Conservation (phyloP, 139 green algal species). For the Closterium sp. region DNA sequence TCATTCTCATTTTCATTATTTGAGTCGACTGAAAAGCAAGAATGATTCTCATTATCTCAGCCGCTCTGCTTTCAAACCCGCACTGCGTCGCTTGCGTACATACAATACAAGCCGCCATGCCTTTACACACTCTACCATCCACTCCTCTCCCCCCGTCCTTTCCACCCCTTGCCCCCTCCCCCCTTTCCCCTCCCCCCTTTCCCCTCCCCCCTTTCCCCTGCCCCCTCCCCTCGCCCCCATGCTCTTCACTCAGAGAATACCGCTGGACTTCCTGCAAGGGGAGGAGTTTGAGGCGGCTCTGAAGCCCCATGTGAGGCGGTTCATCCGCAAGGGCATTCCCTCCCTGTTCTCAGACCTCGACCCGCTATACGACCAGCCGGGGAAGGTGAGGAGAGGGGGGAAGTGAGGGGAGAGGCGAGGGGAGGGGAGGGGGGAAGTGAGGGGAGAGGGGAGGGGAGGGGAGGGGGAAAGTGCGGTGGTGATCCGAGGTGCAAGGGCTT, state of each 20-base stretch:
- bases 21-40: too few relatives aligned
- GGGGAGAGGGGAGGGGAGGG: too few relatives aligned
- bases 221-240: background rate
- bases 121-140: too few relatives aligned
- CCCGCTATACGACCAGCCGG: conserved; percentile 71
- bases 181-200: too few relatives aligned
- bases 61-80: too few relatives aligned
- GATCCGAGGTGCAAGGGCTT: conserved; percentile 61
- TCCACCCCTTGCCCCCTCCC: too few relatives aligned
- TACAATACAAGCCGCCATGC: too few relatives aligned
- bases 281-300: conserved; percentile 68
- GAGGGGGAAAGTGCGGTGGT: background rate
- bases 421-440: background rate
- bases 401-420: too few relatives aligned
- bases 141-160: too few relatives aligned
- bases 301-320: conserved; percentile 70
- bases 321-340: conserved; percentile 78
- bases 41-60: too few relatives aligned
- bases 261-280: conserved; percentile 81
- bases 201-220: background rate
- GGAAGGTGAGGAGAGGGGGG: conserved; percentile 48
- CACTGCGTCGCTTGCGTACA: too few relatives aligned
- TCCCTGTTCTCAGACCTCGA: conserved; percentile 90
- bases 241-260: conserved; percentile 62
- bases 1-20: too few relatives aligned